A percentile compares a stretch with the other conserved stretches of the same genome.
These are phyloP conservation scores for Coffea eugenioides DNA, from an alignment of 257 asterid genomes.

Conservation along the genomic window DNA sequence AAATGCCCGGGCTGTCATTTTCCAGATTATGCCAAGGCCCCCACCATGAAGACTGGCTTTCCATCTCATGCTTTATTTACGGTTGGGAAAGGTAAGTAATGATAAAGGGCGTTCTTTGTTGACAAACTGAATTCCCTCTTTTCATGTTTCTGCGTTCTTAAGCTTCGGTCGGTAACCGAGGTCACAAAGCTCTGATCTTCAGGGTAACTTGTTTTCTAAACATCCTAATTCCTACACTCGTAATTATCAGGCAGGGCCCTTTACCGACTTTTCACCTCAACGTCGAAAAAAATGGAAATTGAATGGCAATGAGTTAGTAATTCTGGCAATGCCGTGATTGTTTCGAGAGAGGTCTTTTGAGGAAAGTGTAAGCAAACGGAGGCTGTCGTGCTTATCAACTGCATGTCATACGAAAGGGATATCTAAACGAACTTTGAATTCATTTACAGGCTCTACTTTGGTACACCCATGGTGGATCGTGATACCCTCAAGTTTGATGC, in stretches of 20 bases:
- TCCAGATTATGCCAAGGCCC: slow-evolving; percentile 16
- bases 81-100: slow-evolving; percentile 24
- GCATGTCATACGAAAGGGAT: slow-evolving; percentile 12
- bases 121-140: slow-evolving; percentile 4
- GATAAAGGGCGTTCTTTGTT: slow-evolving; percentile 12
- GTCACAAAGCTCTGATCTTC: slow-evolving; percentile 16
- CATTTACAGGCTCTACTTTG: no score
- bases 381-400: slow-evolving; percentile 22
- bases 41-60: slow-evolving; percentile 28
- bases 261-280: slow-evolving; percentile 18
- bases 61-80: slow-evolving; percentile 17
- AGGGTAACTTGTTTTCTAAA: slow-evolving; percentile 26
- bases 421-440: no score
- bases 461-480: no score
- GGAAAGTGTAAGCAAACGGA: slow-evolving; percentile 42
- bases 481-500: neutral
- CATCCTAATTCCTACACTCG: slow-evolving; percentile 19
- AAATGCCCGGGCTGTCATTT: neutral
- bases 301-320: slow-evolving; percentile 26
- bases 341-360: slow-evolving; percentile 19
- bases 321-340: slow-evolving; percentile 30
- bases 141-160: slow-evolving; percentile 3
- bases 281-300: slow-evolving; percentile 18
- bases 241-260: slow-evolving; percentile 36
- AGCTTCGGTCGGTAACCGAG: neutral